Evolutionary conservation across 2,329 filamentous ascomycete species (phyloP).

Genomic region (Thelonectria rubi): DNA sequence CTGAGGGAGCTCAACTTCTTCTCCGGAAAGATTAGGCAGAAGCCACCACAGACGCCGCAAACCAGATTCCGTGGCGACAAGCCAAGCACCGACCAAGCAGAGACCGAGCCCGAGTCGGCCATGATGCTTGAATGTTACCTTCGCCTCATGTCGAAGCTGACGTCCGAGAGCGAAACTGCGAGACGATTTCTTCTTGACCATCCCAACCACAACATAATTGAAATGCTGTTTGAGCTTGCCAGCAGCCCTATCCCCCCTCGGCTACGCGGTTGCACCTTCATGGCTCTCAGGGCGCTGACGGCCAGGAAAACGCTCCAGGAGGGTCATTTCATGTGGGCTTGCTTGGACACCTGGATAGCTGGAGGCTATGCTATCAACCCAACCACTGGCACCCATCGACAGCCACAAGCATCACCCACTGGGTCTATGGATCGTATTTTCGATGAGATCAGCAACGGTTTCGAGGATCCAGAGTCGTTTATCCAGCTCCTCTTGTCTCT

Average conservation of each 20-base stretch:
- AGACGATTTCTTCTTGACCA: constrained; percentile 77
- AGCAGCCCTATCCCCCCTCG: constrained; percentile 79
- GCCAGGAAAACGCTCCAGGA: constrained; percentile 74
- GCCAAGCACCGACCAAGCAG: constrained; percentile 71
- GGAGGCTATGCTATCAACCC: constrained; percentile 59
- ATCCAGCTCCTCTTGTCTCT: constrained; percentile 79
- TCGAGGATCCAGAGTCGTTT: constrained; percentile 88
- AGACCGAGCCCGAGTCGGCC: constrained; percentile 88
- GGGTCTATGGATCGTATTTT: constrained; percentile 72
- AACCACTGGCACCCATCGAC: constrained; percentile 46
- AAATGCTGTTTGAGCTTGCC: constrained; percentile 80
- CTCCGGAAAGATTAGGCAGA: constrained; percentile 79
- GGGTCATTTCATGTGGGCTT: constrained; percentile 79
- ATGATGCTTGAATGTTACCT: constrained; percentile 97
- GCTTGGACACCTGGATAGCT: constrained; percentile 81
- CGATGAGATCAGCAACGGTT: constrained; percentile 77
- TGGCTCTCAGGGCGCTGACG: constrained; percentile 78
- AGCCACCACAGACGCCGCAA: constrained; percentile 59
- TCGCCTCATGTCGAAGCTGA: constrained; percentile 84
- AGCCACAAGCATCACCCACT: constrained; percentile 47
- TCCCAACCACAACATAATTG: constrained; percentile 72
- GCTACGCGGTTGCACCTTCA: constrained; percentile 84
- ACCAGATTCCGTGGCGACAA: constrained; percentile 65
- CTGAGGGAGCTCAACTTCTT: constrained; percentile 90
- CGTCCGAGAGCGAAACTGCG: constrained; percentile 75